These are phyloP conservation scores for baker's yeast (Saccharomyces cerevisiae) DNA, from an alignment of 805 yeast species.

Conservation along the genomic window DNA sequence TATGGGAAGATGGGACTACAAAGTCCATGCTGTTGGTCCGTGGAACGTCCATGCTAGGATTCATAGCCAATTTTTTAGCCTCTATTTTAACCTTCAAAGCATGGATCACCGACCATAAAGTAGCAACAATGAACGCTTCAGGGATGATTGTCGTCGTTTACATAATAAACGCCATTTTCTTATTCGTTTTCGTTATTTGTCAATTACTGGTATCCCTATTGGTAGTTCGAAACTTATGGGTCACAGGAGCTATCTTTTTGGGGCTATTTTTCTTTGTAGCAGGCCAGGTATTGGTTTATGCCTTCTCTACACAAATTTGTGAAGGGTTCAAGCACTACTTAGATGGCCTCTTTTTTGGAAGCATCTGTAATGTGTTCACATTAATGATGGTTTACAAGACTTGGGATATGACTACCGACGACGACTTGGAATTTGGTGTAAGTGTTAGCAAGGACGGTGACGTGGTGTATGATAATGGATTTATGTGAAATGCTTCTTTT, in stretches of 20 bases:
- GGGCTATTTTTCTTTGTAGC: slow-evolving; percentile 65
- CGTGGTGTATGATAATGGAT: slow-evolving; percentile 13
- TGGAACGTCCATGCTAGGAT: slow-evolving; percentile 45
- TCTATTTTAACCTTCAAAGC: slow-evolving; percentile 66
- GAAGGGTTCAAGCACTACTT: slow-evolving; percentile 69
- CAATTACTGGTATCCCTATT: slow-evolving; percentile 61
- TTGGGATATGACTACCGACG: slow-evolving; percentile 94
- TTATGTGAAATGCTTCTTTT: not conserved
- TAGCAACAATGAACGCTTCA: slow-evolving; percentile 47
- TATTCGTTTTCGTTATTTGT: slow-evolving; percentile 54
- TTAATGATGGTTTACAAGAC: slow-evolving; percentile 92
- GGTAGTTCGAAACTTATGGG: slow-evolving; percentile 76
- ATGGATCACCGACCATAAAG: slow-evolving; percentile 40
- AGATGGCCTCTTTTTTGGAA: slow-evolving; percentile 83
- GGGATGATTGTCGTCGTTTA: slow-evolving; percentile 65
- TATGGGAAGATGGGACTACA: slow-evolving; percentile 90
- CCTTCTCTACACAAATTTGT: slow-evolving; percentile 60
- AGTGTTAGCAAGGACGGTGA: slow-evolving; percentile 40
- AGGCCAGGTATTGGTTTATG: slow-evolving; percentile 76
- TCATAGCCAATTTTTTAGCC: slow-evolving; percentile 57
- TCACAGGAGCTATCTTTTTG: slow-evolving; percentile 70
- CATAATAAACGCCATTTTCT: slow-evolving; percentile 58
- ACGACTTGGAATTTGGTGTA: slow-evolving; percentile 88
- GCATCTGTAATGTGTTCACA: slow-evolving; percentile 70
- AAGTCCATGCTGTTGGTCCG: slow-evolving; percentile 53